Base-by-base conservation (phyloP, 2,329 filamentous ascomycete species). In the Penicillium aurantiogriseum region DNA sequence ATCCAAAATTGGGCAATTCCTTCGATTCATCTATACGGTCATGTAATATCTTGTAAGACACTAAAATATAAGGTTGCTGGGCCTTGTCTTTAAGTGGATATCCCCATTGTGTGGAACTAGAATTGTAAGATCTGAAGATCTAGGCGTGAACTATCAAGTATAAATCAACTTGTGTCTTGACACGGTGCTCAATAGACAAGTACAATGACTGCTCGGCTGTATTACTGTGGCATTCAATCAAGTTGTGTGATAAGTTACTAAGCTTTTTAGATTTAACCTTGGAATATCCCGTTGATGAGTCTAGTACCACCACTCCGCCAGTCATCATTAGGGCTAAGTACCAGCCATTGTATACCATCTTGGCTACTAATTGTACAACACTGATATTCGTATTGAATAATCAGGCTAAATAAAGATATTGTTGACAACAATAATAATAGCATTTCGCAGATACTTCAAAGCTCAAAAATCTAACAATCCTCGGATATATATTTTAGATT, bases 1-100 rank as follows among this genome's bases (percentile, higher is more conserved):
- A 67, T 70, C 64, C 60, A 66, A 67, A 68, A 66, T 66, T 63
- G 62, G 68, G 63, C 63, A 65, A 63, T 63, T 55, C 60, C 56
- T 49, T 61, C 55, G 42, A 48, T 50, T 49, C 47, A 53, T 58
- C 49, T 49, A 47, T 7, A 8, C 33, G 39, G 33, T 33, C 33
- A 6, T 43, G 25, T 51, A 45, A 36, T 36, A 46, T 45, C 11
- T 3, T 42, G 40, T 44, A 44, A 42, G 21, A 13, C 39, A 17
- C 45, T 49, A 57, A 44, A 44, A 51, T 53, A 55, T 48, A 61
- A 59, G 52, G 54, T 36, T 47, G 42, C 29, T 48, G 39, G 43
- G n/a, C 45, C 43, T 45, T 50, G 27, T 44, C 23, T 31, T 17
- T 42, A 15, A 46, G 42, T 58, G 57, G 52, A 44, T 43, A 51